These are phyloP conservation scores for Mucor velutinosus DNA, from an alignment of 371 early-diverging fungal genomes.

Conservation along the genomic window DNA sequence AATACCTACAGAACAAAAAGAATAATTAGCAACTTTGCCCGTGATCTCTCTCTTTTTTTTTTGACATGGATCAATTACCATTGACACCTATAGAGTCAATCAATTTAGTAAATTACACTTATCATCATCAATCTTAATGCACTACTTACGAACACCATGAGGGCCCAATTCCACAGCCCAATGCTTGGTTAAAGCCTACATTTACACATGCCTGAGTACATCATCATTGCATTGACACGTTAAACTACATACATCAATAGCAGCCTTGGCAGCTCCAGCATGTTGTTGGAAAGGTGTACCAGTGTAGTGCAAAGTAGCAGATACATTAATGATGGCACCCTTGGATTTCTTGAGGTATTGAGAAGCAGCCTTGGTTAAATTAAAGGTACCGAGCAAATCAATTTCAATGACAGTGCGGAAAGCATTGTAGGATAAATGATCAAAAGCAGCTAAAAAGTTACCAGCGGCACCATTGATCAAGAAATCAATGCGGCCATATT, in stretches of 20 bases:
- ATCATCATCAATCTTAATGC: neutral
- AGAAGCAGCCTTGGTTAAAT: conserved; percentile 75
- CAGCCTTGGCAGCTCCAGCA: conserved; percentile 55
- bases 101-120: neutral
- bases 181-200: conserved; percentile 54
- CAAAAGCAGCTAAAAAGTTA: conserved; percentile 76
- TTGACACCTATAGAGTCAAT: conserved; percentile 21
- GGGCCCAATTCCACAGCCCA: conserved; percentile 58
- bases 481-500: conserved; percentile 73
- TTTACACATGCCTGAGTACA: neutral
- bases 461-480: conserved; percentile 73
- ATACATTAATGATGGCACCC: conserved; percentile 70
- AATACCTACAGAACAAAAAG: conserved; percentile 21
- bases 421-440: conserved; percentile 71
- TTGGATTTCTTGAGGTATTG: conserved; percentile 70
- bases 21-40: neutral
- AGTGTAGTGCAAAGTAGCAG: conserved; percentile 67
- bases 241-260: conserved; percentile 31
- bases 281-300: conserved; percentile 61
- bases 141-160: conserved; percentile 45
- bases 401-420: conserved; percentile 71
- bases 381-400: conserved; percentile 65
- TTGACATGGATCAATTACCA: conserved; percentile 11
- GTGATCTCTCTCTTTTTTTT: neutral
- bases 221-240: neutral